Evolutionary conservation across 306 rosid species (phyloP).

Genomic region (Vigna reflexopilosa): DNA sequence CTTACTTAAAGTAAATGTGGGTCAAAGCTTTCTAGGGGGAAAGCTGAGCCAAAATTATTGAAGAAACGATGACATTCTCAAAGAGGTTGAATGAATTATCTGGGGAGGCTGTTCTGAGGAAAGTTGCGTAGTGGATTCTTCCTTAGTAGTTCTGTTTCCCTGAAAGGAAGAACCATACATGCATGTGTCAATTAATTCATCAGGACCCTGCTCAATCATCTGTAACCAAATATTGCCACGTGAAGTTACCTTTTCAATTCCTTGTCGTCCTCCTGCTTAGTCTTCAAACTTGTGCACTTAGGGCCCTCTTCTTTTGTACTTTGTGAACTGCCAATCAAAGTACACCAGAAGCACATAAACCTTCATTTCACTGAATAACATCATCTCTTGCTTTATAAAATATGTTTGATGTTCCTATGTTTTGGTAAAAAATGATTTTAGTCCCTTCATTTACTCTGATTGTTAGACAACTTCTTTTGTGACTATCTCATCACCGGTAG

Average conservation of each 20-base stretch:
- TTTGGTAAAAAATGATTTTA: too few relatives aligned
- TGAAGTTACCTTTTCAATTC: slow-evolving; percentile 69
- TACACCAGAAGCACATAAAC: slow-evolving; percentile 3
- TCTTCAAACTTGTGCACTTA: slow-evolving; percentile 60
- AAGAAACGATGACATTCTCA: slow-evolving; percentile 2
- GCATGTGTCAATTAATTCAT: slow-evolving; percentile 17
- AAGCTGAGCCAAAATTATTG: slow-evolving; percentile 35
- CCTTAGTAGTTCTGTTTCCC: slow-evolving; percentile 83
- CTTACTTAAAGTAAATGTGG: not conserved
- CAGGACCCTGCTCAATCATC: not conserved
- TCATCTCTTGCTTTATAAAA: too few relatives aligned
- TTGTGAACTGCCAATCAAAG: slow-evolving; percentile 44
- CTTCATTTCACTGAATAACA: not conserved
- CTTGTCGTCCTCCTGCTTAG: slow-evolving; percentile 58
- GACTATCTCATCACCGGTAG: not conserved
- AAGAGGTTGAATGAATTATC: slow-evolving; percentile 47
- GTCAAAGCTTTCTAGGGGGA: slow-evolving; percentile 48
- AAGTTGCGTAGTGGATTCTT: slow-evolving; percentile 88
- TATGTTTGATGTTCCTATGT: too few relatives aligned
- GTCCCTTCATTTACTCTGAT: not conserved
- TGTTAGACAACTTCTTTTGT: not conserved
- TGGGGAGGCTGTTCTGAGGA: slow-evolving; percentile 75
- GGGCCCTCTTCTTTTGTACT: slow-evolving; percentile 43
- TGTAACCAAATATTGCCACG: not conserved
- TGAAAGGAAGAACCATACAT: slow-evolving; percentile 41